phyloP scores from a whole-genome alignment of 179 eudicot species.

The Beta macrorhiza region DNA sequence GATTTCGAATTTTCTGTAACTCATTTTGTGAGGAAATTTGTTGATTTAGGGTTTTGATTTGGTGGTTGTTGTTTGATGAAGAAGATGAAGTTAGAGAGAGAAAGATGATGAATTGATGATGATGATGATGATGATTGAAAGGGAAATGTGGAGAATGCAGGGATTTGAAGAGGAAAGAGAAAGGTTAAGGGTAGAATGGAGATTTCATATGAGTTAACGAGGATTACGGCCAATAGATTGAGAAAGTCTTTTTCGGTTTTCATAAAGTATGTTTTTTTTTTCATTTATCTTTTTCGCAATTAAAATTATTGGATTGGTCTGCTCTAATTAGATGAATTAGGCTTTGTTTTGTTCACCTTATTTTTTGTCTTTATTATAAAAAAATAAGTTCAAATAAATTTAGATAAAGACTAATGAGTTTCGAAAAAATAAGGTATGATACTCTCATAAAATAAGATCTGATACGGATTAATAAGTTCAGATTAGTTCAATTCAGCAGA shows the following conservation, averaged over 20 bases:
- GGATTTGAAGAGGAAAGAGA: constrained; percentile 1
- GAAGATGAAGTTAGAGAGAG: constrained; percentile 11
- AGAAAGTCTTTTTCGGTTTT: background rate
- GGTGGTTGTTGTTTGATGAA: background rate
- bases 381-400: no score
- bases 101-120: background rate
- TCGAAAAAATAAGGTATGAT: no score
- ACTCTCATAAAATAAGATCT: no score
- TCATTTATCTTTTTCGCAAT: no score
- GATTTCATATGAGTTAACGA: background rate
- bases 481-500: background rate
- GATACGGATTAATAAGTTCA: no score
- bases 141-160: background rate
- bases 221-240: constrained; percentile 8
- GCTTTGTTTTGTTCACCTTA: no score
- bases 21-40: constrained; percentile 7
- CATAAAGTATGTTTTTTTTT: background rate
- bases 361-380: no score
- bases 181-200: background rate
- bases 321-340: no score
- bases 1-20: constrained; percentile 23
- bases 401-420: no score
- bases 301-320: no score
- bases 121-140: constrained; percentile 12
- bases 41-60: background rate